phyloP scores from a whole-genome alignment of 345 rosid genomes.

The Melastoma malabathricum region DNA sequence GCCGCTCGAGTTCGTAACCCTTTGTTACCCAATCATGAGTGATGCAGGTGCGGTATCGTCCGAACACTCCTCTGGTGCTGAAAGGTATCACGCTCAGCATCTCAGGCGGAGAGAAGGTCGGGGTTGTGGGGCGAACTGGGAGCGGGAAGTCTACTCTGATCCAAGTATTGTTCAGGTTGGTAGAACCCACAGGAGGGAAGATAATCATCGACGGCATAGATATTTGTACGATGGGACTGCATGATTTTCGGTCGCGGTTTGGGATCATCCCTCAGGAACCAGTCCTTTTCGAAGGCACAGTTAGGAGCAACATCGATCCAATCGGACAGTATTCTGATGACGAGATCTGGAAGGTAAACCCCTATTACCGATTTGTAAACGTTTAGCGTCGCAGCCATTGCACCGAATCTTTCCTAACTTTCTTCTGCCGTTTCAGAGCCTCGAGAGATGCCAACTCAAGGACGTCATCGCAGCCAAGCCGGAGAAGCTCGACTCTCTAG shows the following conservation, averaged over 20 bases:
- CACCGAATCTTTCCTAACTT: background rate
- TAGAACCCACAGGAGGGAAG: slow-evolving; percentile 76
- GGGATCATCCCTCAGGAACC: slow-evolving; percentile 98
- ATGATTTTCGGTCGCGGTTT: slow-evolving; percentile 79
- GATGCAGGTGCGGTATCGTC: slow-evolving; percentile 71
- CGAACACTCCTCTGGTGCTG: slow-evolving; percentile 76
- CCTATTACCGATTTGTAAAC: background rate
- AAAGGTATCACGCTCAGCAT: slow-evolving; percentile 70
- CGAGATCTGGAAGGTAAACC: slow-evolving; percentile 75
- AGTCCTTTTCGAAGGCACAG: slow-evolving; percentile 90
- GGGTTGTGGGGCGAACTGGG: slow-evolving; percentile 90
- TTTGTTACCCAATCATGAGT: background rate
- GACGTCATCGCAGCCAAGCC: slow-evolving; percentile 61
- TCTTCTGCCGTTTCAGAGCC: slow-evolving; percentile 30
- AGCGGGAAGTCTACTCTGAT: slow-evolving; percentile 90
- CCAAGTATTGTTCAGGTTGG: slow-evolving; percentile 82
- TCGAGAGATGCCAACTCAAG: slow-evolving; percentile 84
- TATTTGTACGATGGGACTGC: slow-evolving; percentile 61
- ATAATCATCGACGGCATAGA: slow-evolving; percentile 79
- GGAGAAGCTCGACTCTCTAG: slow-evolving; percentile 68
- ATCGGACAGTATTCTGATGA: slow-evolving; percentile 63
- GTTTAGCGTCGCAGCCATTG: too few relatives aligned
- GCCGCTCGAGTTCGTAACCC: background rate
- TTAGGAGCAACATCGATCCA: slow-evolving; percentile 88
- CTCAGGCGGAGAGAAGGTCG: slow-evolving; percentile 79